Percentiles rank a stretch among this genome's conserved stretches.
Evolutionary conservation across 108 stramenopile species (phyloP).

Genomic region (Nitzschia sp.): DNA sequence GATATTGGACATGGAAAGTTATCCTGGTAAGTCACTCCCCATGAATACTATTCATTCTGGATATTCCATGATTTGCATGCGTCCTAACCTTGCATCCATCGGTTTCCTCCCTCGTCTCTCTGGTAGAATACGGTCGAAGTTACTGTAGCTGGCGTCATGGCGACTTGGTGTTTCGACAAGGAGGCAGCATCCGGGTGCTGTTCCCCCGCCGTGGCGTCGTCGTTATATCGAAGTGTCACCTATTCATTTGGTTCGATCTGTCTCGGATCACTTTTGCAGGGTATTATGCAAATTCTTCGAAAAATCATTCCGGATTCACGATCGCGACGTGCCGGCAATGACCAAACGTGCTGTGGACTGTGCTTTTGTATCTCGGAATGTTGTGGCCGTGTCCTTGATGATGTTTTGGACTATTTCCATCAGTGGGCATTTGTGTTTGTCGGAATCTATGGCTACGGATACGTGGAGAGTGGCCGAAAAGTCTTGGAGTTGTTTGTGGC

Average conservation of each 20-base stretch:
- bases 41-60: too few species aligned
- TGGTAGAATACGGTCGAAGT: constrained; percentile 62
- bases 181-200: constrained; percentile 49
- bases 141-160: constrained; percentile 78
- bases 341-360: constrained; percentile 29
- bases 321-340: constrained; percentile 17
- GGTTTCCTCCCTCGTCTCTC: too few species aligned
- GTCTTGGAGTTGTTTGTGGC: constrained; percentile 75
- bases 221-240: constrained; percentile 49
- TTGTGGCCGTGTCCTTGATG: constrained; percentile 43
- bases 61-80: too few species aligned
- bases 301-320: constrained; percentile 29
- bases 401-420: constrained; percentile 69
- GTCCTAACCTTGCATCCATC: too few species aligned
- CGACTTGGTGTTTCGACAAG: constrained; percentile 77
- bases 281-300: constrained; percentile 47
- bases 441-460: constrained; percentile 79
- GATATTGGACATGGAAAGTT: constrained; percentile 70
- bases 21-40: constrained; percentile 57
- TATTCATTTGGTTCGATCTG: constrained; percentile 81
- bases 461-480: constrained; percentile 61
- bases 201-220: constrained; percentile 45
- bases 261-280: constrained; percentile 69
- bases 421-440: constrained; percentile 76
- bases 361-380: constrained; percentile 44